Evolutionary conservation across 805 yeast species (phyloP).

Genomic region (Candida nonsorbophila): DNA sequence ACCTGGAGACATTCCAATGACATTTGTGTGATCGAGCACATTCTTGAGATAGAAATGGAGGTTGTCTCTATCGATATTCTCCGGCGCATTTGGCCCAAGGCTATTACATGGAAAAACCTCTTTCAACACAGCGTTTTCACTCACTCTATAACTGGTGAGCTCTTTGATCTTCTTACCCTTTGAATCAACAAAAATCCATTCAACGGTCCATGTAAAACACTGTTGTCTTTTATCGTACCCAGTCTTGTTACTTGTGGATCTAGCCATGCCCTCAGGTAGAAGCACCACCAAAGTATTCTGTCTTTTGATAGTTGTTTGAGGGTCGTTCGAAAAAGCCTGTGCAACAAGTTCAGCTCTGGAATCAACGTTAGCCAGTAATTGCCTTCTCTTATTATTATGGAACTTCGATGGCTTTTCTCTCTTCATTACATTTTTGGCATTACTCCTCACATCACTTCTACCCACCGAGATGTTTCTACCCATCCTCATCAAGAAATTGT

Average conservation of each 20-base stretch:
- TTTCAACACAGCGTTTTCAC: conserved; percentile 28
- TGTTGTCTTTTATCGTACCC: conserved; percentile 62
- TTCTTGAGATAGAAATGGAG: conserved; percentile 28
- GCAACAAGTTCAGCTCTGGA: conserved; percentile 16
- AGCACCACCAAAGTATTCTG: conserved; percentile 63
- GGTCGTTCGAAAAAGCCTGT: conserved; percentile 18
- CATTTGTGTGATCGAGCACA: conserved; percentile 17
- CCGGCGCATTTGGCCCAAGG: conserved; percentile 9
- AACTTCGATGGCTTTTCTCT: conserved; percentile 12
- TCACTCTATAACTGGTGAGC: conserved; percentile 40
- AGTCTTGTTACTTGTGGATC: conserved; percentile 59
- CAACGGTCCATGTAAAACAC: conserved; percentile 73
- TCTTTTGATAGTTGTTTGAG: conserved; percentile 30
- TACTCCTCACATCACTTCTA: conserved; percentile 42
- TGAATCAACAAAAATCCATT: conserved; percentile 50
- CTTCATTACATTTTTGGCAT: conserved; percentile 40
- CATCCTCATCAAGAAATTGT: conserved; percentile 60
- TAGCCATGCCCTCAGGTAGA: conserved; percentile 70
- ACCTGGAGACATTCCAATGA: conserved; percentile 29
- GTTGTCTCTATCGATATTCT: conserved; percentile 17
- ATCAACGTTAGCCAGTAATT: conserved; percentile 16
- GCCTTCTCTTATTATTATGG: conserved; percentile 15
- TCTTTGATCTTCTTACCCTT: conserved; percentile 18
- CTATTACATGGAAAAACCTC: conserved; percentile 40
- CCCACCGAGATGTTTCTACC: conserved; percentile 58